A percentile compares a stretch with the other conserved stretches of the same genome.
Evolutionary conservation across 1,284 basidiomycete genomes (phyloP).

Genomic region (Heterobasidion occidentale): DNA sequence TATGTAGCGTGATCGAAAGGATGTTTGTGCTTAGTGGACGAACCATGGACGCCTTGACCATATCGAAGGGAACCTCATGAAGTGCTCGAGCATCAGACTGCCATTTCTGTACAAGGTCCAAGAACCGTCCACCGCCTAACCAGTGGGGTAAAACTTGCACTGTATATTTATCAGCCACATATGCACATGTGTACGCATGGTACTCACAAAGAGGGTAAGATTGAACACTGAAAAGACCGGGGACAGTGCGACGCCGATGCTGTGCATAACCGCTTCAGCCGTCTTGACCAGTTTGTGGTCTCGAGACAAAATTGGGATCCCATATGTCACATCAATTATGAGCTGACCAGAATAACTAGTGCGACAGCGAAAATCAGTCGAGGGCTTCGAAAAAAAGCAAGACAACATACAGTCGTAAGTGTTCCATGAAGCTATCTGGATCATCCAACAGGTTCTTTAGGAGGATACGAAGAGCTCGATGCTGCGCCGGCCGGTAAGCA

Average conservation of each 20-base stretch:
- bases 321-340: background rate
- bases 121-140: background rate
- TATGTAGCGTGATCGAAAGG: background rate
- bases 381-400: background rate
- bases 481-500: background rate
- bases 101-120: background rate
- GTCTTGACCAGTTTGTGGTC: background rate
- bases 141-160: background rate
- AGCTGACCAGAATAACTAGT: background rate
- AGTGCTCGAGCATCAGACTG: constrained; percentile 6
- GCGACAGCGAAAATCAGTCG: background rate
- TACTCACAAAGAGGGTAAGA: background rate
- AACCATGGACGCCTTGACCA: constrained; percentile 13
- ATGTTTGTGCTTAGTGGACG: background rate
- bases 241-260: background rate
- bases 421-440: background rate
- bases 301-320: background rate
- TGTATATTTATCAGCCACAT: background rate
- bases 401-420: background rate
- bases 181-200: background rate
- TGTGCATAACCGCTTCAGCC: background rate
- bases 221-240: background rate
- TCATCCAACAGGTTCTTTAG: background rate
- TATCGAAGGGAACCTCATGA: constrained; percentile 14
- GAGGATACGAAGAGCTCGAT: background rate